phyloP scores from a whole-genome alignment of 2,329 filamentous ascomycete genomes.

The Rosellinia necatrix region DNA sequence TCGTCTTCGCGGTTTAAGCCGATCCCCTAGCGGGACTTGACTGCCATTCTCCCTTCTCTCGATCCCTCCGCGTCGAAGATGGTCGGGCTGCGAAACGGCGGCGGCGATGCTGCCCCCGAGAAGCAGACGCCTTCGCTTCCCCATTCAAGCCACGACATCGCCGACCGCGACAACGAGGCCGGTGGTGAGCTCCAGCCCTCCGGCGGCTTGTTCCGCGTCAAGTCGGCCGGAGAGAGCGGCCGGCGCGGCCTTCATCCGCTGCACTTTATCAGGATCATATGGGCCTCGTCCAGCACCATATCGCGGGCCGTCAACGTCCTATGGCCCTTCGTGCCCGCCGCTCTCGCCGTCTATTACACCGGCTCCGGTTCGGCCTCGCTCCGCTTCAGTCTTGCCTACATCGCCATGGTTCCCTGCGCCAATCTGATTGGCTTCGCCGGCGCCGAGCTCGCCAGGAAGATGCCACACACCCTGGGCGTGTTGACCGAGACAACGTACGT shows the following conservation, averaged over 20 bases:
- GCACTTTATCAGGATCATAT: constrained; percentile 67
- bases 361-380: constrained; percentile 55
- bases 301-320: constrained; percentile 71
- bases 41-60: background rate
- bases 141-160: constrained; percentile 31
- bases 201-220: constrained; percentile 37
- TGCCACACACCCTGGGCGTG: constrained; percentile 73
- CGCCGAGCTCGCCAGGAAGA: constrained; percentile 72
- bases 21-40: background rate
- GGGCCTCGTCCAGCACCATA: constrained; percentile 64
- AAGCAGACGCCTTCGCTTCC: constrained; percentile 34
- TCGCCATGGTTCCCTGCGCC: constrained; percentile 77
- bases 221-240: constrained; percentile 66
- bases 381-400: constrained; percentile 73
- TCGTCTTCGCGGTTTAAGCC: background rate
- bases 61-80: constrained; percentile 17
- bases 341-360: constrained; percentile 63
- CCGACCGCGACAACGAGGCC: background rate
- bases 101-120: constrained; percentile 24
- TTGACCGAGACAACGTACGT: constrained; percentile 61
- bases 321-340: constrained; percentile 76
- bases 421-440: constrained; percentile 78
- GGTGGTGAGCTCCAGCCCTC: constrained; percentile 19
- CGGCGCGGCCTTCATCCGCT: constrained; percentile 66
- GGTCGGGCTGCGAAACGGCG: constrained; percentile 8